Evolutionary conservation across 768 basidiomycete genomes (phyloP), one percentile per base, ranked within the genome.

Genomic region (Suillus bovinus): DNA sequence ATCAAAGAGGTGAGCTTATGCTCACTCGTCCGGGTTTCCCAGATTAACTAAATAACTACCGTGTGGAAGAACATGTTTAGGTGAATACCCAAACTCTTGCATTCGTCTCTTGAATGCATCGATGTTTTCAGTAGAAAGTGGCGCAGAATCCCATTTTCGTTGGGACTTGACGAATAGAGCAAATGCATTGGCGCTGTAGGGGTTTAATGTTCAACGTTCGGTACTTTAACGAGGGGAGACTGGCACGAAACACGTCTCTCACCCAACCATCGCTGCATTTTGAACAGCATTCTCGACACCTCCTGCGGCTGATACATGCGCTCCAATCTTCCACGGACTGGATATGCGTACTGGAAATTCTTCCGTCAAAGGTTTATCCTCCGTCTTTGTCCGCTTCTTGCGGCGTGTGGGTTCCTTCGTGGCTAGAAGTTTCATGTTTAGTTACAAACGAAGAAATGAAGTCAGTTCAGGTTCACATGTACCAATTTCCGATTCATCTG

Each of bases 11-110:
- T 5, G 42, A 1, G 4, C 9, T n/a, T 10, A 5, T 11, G 13
- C 90, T 60, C 57, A 92, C 91, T 66, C 65, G 62, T 93, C 89
- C 0, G 89, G 88, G 72, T 94, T 94, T 46, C 87, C 93, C 1
- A 94, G 81, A 69, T 95, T 95, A 55, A 94, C 83, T 33, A 95
- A 82, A 71, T 94, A 95, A 66, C 86, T 93, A 33, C 91, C 93
- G 66, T 95, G 94, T 1, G 92, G 92, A 3, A 96, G 76, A 2
- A 94, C 80, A 63, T 89, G 76, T n/a, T 77, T 75, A 3, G 82
- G 74, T 0, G 82, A 76, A 70, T 94, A 94, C 2, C 84, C 83
- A 63, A 87, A 83, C 36, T 81, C 79, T 59, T 76, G 68, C 84
- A 93, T 80, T 29, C 86, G 80, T 38, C 76, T 72, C 69, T 86